Evolutionary conservation across 2,329 filamentous ascomycete genomes (phyloP), one percentile per base, ranked within the genome.

Genomic region (Aureobasidium sp.): DNA sequence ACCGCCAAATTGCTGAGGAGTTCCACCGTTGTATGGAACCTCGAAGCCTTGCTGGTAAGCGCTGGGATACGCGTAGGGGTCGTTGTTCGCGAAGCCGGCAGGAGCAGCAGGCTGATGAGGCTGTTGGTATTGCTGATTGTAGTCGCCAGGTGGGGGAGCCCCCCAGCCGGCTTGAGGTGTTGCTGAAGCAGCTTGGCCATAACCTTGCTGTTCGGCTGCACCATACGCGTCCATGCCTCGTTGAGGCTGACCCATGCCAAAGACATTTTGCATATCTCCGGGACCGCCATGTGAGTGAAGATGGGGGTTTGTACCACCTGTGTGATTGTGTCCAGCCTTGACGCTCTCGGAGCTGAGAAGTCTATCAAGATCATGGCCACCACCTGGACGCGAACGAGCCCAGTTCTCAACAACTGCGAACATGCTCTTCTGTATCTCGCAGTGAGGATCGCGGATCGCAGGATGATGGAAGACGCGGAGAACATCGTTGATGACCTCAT

Each of bases 401-500:
- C 93, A 99, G 63, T 83, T 81, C 68, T 89, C 83, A 2, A 99
- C 91, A 0, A 89, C 90, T 61, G 86, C 81, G 76, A 90, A 97
- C 94, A 99, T 99, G 58, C 86, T 86, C 48, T 84, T 83, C 66
- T 97, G 94, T 32, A 94, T 86, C 71, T 96, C 89, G 62, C 89
- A 78, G 61, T 81, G 79, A 60, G 89, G 86, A 67, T 94, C 83
- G 29, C 93, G 87, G 34, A 91, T 79, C 7, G 89, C 88, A 1
- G 94, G 94, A 71, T 99, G 94, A 73, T 99, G 94, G 77, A 97
- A 96, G 11, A 90, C 86, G 29, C 84, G 84, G 49, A 91, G 77
- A 44, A 95, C 85, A 67, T 97, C 93, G 65, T 90, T 80, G 65
- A 92, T 80, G 0, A 97, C 88, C 73, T 95, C 89, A 41, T 95